Percentiles rank a stretch among this genome's conserved stretches.
phyloP scores from a whole-genome alignment of 495 filamentous ascomycete species.

The Monascus purpureus region DNA sequence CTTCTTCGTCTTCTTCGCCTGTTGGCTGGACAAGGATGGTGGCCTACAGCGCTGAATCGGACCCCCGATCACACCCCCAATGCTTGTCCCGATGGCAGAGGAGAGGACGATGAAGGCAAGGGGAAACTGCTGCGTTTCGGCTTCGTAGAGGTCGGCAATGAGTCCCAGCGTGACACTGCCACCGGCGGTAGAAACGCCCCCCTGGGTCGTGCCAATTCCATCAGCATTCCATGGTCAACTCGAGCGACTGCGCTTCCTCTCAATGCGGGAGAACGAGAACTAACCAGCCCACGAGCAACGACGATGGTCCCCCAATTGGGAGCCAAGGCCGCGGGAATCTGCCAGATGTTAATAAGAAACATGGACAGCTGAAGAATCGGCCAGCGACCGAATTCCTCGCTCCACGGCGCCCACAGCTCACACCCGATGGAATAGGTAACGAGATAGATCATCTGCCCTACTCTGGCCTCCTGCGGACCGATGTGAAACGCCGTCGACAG shows the following conservation, averaged over 20 bases:
- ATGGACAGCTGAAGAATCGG: conserved; percentile 55
- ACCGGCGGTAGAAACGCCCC: conserved; percentile 47
- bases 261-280: no score
- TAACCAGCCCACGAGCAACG: conserved; percentile 44
- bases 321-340: conserved; percentile 52
- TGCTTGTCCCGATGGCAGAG: conserved; percentile 55
- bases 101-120: conserved; percentile 63
- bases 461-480: conserved; percentile 44
- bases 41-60: conserved; percentile 45
- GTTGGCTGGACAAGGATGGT: no score
- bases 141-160: conserved; percentile 62
- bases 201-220: no score
- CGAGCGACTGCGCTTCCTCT: no score
- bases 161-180: conserved; percentile 69
- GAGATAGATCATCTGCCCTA: conserved; percentile 55
- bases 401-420: conserved; percentile 72
- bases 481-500: conserved; percentile 50
- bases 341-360: conserved; percentile 59
- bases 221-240: no score
- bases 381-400: conserved; percentile 61
- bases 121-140: conserved; percentile 47
- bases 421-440: conserved; percentile 64
- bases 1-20: no score
- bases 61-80: conserved; percentile 68
- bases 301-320: conserved; percentile 53